Base-by-base conservation (phyloP, 805 yeast species). In the Grigorovia yakushimaensis region DNA sequence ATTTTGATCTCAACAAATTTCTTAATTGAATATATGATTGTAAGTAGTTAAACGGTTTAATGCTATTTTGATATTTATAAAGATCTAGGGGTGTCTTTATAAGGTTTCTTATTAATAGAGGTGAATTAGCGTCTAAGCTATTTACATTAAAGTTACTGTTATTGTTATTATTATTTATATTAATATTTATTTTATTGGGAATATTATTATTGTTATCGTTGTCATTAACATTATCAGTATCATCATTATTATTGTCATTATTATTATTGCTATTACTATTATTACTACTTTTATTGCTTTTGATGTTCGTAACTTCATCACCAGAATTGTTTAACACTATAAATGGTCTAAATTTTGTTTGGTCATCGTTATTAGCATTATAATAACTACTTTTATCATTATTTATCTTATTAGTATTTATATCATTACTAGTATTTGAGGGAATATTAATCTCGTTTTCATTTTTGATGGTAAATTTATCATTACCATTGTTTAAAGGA, bases 11-110 rank as follows among this genome's bases (percentile, higher is more conserved):
- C 13, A 60, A 42, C 24, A 50, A 45, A 9, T 39, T 45, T 23
- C 56, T 46, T 20, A 61, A 42, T 18, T 51, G 50, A 15, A 30
- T 41, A 41, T 57, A 59, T 5, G 62, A 60, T 0, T 42, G 39
- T 41, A 50, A 53, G 41, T 61, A 60, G 42, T 60, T 53, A 42
- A 58, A 57, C 4, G 62, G 58, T 42, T 48, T 54, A 4, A 61
- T 53, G 5, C 48, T 19, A 33, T 49, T 21, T 40, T 50, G 47
- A 24, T 59, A 52, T 9, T 42, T 44, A 41, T 51, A 58, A 7
- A 61, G 44, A 36, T 58, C 64, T 23, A 54, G 44, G 1, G 58
- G 53, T 1, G 57, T 54, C 24, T 54, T 60, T 10, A 61, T 50
- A 27, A 50, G 19, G 22, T 57, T 51, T 24, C 64, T 50, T 27